These are phyloP conservation scores for Leccinum variicolor DNA, from an alignment of 768 basidiomycete species.

Conservation along the genomic window DNA sequence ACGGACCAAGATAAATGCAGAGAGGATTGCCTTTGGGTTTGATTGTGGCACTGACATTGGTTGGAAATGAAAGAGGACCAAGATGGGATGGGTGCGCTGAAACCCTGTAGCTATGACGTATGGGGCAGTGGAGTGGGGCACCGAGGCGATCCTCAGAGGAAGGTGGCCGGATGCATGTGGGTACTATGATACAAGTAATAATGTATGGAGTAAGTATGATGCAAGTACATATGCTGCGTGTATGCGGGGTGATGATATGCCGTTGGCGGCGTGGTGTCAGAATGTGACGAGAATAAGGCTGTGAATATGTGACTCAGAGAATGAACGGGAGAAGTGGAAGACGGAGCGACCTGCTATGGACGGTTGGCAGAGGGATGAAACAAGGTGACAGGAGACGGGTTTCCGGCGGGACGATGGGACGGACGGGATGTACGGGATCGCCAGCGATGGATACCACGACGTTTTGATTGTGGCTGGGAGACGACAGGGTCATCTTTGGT, in stretches of 20 bases:
- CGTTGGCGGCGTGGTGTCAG: constrained; percentile 3
- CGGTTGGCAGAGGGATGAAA: constrained; percentile 19
- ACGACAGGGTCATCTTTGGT: constrained; percentile 12
- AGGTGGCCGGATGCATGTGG: constrained; percentile 9
- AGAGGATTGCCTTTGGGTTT: constrained; percentile 32
- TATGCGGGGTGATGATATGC: constrained; percentile 4
- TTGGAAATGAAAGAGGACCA: constrained; percentile 17
- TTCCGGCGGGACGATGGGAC: constrained; percentile 7
- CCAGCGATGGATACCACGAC: constrained; percentile 19
- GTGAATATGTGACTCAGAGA: constrained; percentile 13
- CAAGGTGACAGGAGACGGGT: not conserved
- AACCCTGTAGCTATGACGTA: constrained; percentile 21
- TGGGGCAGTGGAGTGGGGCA: constrained; percentile 9
- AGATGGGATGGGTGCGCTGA: not conserved
- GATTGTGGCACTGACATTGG: constrained; percentile 16
- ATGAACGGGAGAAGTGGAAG: not conserved
- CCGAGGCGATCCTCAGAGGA: constrained; percentile 1
- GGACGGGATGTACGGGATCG: constrained; percentile 15
- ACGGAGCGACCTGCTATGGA: not conserved
- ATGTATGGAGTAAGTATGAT: constrained; percentile 23
- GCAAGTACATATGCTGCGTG: constrained; percentile 26
- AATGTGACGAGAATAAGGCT: constrained; percentile 8
- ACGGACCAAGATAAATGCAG: constrained; percentile 47
- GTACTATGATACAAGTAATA: constrained; percentile 21
- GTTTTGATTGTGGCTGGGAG: constrained; percentile 22